These are phyloP conservation scores for Ballota nigra DNA, from an alignment of 257 asterid species.

Conservation along the genomic window DNA sequence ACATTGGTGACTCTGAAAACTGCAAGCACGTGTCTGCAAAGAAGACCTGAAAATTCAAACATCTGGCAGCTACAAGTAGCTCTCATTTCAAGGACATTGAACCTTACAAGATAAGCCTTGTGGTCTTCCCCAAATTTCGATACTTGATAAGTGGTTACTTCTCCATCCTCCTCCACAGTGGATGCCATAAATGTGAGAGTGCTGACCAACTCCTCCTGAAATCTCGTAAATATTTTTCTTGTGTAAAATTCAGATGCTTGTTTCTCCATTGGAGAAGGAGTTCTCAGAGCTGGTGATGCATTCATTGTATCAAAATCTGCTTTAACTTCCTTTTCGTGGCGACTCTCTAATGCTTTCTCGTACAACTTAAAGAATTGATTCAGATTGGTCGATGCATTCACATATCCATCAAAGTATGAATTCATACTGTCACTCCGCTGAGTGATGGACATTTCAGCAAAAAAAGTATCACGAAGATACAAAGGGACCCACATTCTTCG, in stretches of 20 bases:
- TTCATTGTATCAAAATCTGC: slow-evolving; percentile 93
- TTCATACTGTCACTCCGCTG: slow-evolving; percentile 91
- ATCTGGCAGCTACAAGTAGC: slow-evolving; percentile 88
- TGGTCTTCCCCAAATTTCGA: slow-evolving; percentile 85
- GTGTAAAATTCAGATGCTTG: slow-evolving; percentile 94
- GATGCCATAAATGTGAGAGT: slow-evolving; percentile 91
- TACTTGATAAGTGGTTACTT: slow-evolving; percentile 68
- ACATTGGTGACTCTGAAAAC: slow-evolving; percentile 91
- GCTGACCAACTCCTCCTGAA: slow-evolving; percentile 91
- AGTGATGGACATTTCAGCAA: slow-evolving; percentile 89
- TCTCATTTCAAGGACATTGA: slow-evolving; percentile 91
- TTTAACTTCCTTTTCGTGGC: slow-evolving; percentile 92
- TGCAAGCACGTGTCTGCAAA: slow-evolving; percentile 87
- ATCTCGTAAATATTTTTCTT: slow-evolving; percentile 71
- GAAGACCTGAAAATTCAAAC: slow-evolving; percentile 97
- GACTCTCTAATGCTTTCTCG: slow-evolving; percentile 95
- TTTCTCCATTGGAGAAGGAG: slow-evolving; percentile 99
- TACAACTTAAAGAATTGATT: slow-evolving; percentile 85
- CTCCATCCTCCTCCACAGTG: slow-evolving; percentile 76
- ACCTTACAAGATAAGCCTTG: slow-evolving; percentile 66
- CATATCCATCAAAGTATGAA: slow-evolving; percentile 93
- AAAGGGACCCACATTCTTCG: slow-evolving; percentile 95
- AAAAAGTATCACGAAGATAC: slow-evolving; percentile 81
- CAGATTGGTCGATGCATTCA: slow-evolving; percentile 89
- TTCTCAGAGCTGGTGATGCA: slow-evolving; percentile 58